Percentiles rank a stretch among this genome's conserved stretches.
Conservation (phyloP, 768 basidiomycete species). For the Sporobolomyces pararoseus region DNA sequence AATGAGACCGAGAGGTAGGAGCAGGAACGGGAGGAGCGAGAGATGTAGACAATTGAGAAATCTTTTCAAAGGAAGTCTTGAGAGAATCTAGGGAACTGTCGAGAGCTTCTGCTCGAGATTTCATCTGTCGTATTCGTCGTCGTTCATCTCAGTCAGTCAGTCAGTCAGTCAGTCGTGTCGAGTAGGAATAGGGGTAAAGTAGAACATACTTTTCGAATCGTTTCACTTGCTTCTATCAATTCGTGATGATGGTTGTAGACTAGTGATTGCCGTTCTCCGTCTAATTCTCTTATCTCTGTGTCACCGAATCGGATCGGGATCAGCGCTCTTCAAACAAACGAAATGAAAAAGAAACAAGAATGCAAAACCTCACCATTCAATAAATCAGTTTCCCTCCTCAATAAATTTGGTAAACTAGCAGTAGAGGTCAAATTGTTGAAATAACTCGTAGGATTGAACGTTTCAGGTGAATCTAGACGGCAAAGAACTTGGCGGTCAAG, state of each 20-base stretch:
- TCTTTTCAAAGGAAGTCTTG: conserved; percentile 40
- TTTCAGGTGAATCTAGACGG: conserved; percentile 11
- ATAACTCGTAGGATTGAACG: conserved; percentile 12
- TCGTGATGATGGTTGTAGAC: conserved; percentile 96
- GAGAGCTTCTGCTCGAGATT: conserved; percentile 75
- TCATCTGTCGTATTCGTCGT: conserved; percentile 74
- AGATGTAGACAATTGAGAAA: conserved; percentile 42
- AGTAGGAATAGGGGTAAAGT: not conserved
- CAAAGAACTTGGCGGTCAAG: no score
- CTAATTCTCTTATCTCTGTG: conserved; percentile 77
- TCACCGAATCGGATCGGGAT: no score
- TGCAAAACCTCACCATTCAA: conserved; percentile 57
- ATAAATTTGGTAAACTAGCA: conserved; percentile 50
- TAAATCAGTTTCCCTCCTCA: conserved; percentile 79
- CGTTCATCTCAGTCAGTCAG: not conserved
- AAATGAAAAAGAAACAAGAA: no score
- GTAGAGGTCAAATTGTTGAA: conserved; percentile 14
- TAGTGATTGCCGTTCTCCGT: conserved; percentile 80
- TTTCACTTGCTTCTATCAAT: conserved; percentile 86
- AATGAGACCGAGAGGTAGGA: not conserved
- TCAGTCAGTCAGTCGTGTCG: not conserved
- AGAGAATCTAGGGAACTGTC: conserved; percentile 79
- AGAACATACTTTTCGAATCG: conserved; percentile 69
- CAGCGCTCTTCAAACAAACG: no score
- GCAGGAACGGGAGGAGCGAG: conserved; percentile 11